Evolutionary conservation across 495 filamentous ascomycete species (phyloP).

Genomic region (Bombardia bombarda): DNA sequence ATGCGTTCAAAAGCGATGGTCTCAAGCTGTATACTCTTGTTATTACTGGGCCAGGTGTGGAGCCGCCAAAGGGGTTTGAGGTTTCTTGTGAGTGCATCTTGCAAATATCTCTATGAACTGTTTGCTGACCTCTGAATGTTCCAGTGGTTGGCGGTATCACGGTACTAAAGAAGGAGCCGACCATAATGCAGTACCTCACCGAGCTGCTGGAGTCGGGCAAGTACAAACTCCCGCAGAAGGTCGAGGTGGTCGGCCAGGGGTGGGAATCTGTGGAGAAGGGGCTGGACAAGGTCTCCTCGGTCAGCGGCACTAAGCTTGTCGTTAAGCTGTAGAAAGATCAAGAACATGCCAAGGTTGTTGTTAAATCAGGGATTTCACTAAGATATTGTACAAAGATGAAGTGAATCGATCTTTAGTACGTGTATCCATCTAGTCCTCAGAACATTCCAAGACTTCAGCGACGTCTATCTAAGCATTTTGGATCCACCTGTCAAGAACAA

Average conservation of each 20-base stretch:
- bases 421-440: too few species aligned
- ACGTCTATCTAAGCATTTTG: too few species aligned
- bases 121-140: too few species aligned
- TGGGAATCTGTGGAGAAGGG: slow-evolving; percentile 22
- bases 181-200: slow-evolving; percentile 12
- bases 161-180: too few species aligned
- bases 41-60: slow-evolving; percentile 20
- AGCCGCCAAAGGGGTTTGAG: slow-evolving; percentile 18
- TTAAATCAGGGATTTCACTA: too few species aligned
- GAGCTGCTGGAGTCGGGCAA: slow-evolving; percentile 17
- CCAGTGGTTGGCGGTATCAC: too few species aligned
- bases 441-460: too few species aligned
- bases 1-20: slow-evolving; percentile 16
- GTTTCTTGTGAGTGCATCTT: neutral
- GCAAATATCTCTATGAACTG: too few species aligned
- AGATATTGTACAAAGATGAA: too few species aligned
- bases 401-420: too few species aligned
- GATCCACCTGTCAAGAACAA: too few species aligned
- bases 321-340: slow-evolving; percentile 16
- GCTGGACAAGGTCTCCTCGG: slow-evolving; percentile 20
- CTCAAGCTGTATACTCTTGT: slow-evolving; percentile 28
- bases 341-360: too few species aligned
- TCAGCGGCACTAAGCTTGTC: slow-evolving; percentile 29
- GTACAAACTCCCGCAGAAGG: slow-evolving; percentile 16
- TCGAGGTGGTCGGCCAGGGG: slow-evolving; percentile 25